phyloP scores from a whole-genome alignment of 352 stramenopile genomes.

The Phytopythium mirpurense region DNA sequence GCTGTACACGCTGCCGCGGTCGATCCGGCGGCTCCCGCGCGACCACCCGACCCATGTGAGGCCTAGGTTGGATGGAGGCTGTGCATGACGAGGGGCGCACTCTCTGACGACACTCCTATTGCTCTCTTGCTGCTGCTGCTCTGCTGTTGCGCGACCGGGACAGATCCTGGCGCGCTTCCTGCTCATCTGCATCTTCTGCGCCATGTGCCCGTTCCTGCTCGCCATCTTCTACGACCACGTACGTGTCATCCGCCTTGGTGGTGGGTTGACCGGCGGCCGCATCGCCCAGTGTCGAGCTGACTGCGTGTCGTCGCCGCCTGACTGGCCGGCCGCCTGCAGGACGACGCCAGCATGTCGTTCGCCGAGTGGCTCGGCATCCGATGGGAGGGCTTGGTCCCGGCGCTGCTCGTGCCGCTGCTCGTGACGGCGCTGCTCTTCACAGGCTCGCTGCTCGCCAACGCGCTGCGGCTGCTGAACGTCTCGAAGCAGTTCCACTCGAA shows the following conservation, averaged over 20 bases:
- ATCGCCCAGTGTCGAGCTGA: not conserved
- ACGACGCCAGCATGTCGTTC: slow-evolving; percentile 76
- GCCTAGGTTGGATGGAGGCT: too few species aligned
- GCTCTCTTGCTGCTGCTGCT: slow-evolving; percentile 4
- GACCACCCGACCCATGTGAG: slow-evolving; percentile 83
- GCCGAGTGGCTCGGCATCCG: slow-evolving; percentile 82
- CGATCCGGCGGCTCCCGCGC: slow-evolving; percentile 68
- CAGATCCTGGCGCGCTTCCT: slow-evolving; percentile 86
- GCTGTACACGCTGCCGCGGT: slow-evolving; percentile 74
- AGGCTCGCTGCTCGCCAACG: slow-evolving; percentile 69
- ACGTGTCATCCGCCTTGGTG: slow-evolving; percentile 8
- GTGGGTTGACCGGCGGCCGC: too few species aligned
- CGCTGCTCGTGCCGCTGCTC: slow-evolving; percentile 55
- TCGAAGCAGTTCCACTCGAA: slow-evolving; percentile 75
- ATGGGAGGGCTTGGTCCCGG: slow-evolving; percentile 45
- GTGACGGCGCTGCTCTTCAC: slow-evolving; percentile 75
- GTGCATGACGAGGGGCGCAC: too few species aligned
- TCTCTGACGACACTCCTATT: not conserved
- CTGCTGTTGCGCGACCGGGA: not conserved
- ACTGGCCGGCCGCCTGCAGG: slow-evolving; percentile 20
- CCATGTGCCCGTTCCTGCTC: slow-evolving; percentile 74
- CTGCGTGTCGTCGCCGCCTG: not conserved
- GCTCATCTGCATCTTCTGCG: slow-evolving; percentile 86
- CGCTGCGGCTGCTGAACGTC: slow-evolving; percentile 65
- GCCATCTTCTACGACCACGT: slow-evolving; percentile 82